Evolutionary conservation across 2,329 filamentous ascomycete genomes (phyloP).

Genomic region (Neopestalotiopsis sp.): DNA sequence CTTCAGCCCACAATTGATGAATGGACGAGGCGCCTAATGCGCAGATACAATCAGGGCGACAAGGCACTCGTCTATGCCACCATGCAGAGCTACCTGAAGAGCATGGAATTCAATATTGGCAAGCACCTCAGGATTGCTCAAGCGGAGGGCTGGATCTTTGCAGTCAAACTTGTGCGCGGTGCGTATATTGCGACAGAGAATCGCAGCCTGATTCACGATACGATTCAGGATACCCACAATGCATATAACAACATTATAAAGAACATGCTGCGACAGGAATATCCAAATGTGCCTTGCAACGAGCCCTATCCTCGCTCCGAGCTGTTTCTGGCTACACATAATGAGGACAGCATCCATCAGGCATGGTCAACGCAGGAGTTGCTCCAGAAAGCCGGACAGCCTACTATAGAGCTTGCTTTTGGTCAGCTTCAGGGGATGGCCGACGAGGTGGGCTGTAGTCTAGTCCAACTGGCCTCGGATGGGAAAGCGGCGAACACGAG

Average conservation of each 20-base stretch:
- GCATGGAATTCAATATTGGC: neutral
- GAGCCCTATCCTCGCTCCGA: neutral
- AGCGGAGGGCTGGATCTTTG: constrained; percentile 6
- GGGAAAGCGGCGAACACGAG: neutral
- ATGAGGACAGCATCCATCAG: neutral
- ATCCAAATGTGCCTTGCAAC: neutral
- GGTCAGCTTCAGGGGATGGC: constrained; percentile 8
- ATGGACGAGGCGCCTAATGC: constrained; percentile 9
- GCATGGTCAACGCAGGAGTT: neutral
- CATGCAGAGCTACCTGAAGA: constrained; percentile 9
- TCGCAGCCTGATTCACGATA: constrained; percentile 6
- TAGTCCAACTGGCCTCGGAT: neutral
- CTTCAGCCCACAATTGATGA: constrained; percentile 2
- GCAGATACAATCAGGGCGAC: neutral
- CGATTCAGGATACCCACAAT: neutral
- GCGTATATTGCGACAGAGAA: constrained; percentile 6
- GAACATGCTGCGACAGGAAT: neutral
- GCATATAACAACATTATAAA: neutral
- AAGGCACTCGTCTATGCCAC: neutral
- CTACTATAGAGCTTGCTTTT: neutral
- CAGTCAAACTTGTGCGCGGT: constrained; percentile 11
- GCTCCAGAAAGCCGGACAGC: neutral
- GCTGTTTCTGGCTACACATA: constrained; percentile 11
- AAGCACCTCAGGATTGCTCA: neutral
- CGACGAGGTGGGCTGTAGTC: constrained; percentile 4